Evolutionary conservation across 768 basidiomycete species (phyloP).

Genomic region (Calocybe indica): DNA sequence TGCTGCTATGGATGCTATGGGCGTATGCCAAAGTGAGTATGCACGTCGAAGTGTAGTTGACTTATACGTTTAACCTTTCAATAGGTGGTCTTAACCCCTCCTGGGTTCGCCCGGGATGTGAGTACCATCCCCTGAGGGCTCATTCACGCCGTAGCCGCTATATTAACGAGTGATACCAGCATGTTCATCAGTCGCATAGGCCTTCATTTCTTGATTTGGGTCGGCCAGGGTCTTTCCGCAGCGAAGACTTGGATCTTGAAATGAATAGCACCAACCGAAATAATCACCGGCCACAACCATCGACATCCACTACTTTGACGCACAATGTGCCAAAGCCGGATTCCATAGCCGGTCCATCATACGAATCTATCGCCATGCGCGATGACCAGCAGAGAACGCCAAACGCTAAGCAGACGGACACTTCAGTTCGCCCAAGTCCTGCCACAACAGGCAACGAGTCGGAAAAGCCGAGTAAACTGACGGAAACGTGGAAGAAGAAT

Average conservation of each 20-base stretch:
- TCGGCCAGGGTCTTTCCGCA: too few relatives aligned
- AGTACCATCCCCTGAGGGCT: slow-evolving; percentile 13
- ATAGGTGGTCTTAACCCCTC: slow-evolving; percentile 60
- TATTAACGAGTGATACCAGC: slow-evolving; percentile 11
- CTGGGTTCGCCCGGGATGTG: slow-evolving; percentile 67
- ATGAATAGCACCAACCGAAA: too few relatives aligned
- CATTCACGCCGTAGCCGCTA: too few relatives aligned
- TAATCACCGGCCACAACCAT: too few relatives aligned
- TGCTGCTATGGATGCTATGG: slow-evolving; percentile 75
- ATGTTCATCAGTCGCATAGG: slow-evolving; percentile 18
- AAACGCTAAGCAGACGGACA: slow-evolving; percentile 9
- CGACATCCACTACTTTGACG: neutral
- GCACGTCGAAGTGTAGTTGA: neutral
- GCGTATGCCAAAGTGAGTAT: slow-evolving; percentile 60
- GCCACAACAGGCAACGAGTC: neutral
- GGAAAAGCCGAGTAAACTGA: neutral
- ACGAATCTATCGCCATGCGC: slow-evolving; percentile 27
- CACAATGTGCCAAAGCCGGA: slow-evolving; percentile 13
- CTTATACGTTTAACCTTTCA: neutral
- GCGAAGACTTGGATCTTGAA: too few relatives aligned
- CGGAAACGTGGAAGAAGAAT: neutral
- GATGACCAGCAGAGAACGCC: neutral
- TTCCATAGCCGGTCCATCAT: slow-evolving; percentile 35
- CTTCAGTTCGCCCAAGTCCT: slow-evolving; percentile 6
- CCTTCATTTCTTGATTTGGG: slow-evolving; percentile 17